Percentiles rank a stretch among this genome's conserved stretches.
These are phyloP conservation scores for Cryptococcus sp. DNA, from an alignment of 1,284 basidiomycete genomes.

Conservation along the genomic window DNA sequence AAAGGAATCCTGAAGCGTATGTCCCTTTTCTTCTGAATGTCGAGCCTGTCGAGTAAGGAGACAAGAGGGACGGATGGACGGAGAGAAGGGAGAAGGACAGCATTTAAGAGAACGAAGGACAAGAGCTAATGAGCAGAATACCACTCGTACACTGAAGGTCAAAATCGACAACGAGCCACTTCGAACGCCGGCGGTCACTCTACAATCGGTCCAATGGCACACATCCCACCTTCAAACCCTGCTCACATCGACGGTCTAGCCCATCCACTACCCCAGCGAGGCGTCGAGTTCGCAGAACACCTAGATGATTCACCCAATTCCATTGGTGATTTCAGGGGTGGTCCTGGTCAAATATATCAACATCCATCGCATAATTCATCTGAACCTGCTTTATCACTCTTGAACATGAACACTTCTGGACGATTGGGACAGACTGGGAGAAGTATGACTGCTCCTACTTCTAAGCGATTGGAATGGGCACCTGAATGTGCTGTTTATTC, in stretches of 20 bases:
- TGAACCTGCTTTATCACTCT: constrained; percentile 70
- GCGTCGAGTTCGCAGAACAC: constrained; percentile 18
- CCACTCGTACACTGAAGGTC: constrained; percentile 7
- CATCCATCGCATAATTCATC: constrained; percentile 54
- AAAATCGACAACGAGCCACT: constrained; percentile 60
- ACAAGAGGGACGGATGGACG: not conserved
- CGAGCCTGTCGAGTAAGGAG: not conserved
- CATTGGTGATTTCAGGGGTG: not conserved
- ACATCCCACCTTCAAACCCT: constrained; percentile 71
- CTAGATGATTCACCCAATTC: constrained; percentile 39
- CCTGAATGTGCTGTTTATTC: constrained; percentile 90
- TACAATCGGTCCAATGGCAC: constrained; percentile 68
- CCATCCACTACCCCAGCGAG: constrained; percentile 45
- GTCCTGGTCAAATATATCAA: constrained; percentile 7
- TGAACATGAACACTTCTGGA: constrained; percentile 48
- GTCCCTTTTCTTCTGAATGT: constrained; percentile 33
- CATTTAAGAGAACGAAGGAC: too few relatives aligned
- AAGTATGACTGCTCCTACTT: constrained; percentile 34
- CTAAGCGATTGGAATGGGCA: constrained; percentile 77
- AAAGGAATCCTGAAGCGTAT: constrained; percentile 87
- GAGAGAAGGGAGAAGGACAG: not conserved
- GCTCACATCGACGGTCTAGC: constrained; percentile 79
- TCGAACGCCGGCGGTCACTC: constrained; percentile 63
- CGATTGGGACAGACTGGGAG: constrained; percentile 39
- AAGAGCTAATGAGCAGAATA: constrained; percentile 23